Conservation (phyloP, 2,329 filamentous ascomycete genomes). For the Calonectria fujianensis region DNA sequence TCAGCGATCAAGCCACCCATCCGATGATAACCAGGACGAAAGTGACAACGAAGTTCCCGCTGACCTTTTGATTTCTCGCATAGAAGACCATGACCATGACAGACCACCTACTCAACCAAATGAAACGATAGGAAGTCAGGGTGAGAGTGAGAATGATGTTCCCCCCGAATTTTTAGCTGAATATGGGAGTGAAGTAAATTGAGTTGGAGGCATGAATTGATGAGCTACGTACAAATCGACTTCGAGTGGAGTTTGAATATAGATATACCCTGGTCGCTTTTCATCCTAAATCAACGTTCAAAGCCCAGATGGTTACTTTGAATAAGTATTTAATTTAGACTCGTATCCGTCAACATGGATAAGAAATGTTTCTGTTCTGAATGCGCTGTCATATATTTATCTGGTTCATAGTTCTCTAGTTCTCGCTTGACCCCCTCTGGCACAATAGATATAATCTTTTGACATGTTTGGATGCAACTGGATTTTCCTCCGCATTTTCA, state of each 20-base stretch:
- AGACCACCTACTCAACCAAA: conserved; percentile 42
- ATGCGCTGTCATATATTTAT: background rate
- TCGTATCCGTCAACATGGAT: background rate
- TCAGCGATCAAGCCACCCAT: background rate
- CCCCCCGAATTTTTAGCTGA: conserved; percentile 72
- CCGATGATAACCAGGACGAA: conserved; percentile 35
- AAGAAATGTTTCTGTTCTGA: background rate
- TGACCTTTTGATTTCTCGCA: conserved; percentile 62
- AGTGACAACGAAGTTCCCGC: conserved; percentile 67
- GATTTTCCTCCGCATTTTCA: background rate
- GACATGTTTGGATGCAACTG: background rate
- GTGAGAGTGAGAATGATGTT: conserved; percentile 69
- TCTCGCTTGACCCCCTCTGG: background rate
- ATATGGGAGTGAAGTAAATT: conserved; percentile 55
- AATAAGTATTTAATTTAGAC: background rate
- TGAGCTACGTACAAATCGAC: background rate
- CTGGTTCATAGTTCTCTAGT: background rate
- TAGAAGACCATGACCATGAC: conserved; percentile 52
- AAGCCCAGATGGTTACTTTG: conserved; percentile 5
- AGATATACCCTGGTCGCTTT: conserved; percentile 29
- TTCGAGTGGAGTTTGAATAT: conserved; percentile 25
- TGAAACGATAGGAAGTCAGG: conserved; percentile 47
- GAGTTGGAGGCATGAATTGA: conserved; percentile 10
- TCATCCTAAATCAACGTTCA: background rate
- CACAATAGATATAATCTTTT: background rate